phyloP scores from a whole-genome alignment of 257 asterid genomes.

The Nicotiana undulata region DNA sequence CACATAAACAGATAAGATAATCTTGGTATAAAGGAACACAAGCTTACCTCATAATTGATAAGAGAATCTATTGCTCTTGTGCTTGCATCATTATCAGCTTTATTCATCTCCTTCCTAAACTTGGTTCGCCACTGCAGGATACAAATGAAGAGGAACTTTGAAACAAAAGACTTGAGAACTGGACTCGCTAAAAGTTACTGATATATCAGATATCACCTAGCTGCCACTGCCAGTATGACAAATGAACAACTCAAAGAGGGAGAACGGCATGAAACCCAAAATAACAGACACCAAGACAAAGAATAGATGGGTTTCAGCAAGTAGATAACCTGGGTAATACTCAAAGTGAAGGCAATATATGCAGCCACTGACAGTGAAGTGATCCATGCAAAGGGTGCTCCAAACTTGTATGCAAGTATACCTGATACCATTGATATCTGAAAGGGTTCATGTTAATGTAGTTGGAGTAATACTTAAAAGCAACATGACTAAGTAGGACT shows the following conservation, averaged over 20 bases:
- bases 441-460: conserved; percentile 35
- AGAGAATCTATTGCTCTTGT: conserved; percentile 88
- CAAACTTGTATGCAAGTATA: conserved; percentile 94
- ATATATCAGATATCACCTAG: background rate
- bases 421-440: conserved; percentile 97
- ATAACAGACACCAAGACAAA: background rate
- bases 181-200: conserved; percentile 4
- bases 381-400: conserved; percentile 97
- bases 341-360: conserved; percentile 72
- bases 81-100: conserved; percentile 96
- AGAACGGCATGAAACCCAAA: background rate
- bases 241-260: background rate
- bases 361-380: conserved; percentile 84
- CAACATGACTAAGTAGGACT: background rate
- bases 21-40: background rate
- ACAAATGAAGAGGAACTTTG: conserved; percentile 14
- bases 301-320: background rate
- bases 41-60: conserved; percentile 84
- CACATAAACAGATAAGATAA: background rate
- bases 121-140: conserved; percentile 90
- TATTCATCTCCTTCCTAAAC: conserved; percentile 91
- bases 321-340: conserved; percentile 72
- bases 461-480: conserved; percentile 13
- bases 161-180: conserved; percentile 4
- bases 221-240: conserved; percentile 1